phyloP scores from a whole-genome alignment of 306 rosid species.

The Cicer arietinum region DNA sequence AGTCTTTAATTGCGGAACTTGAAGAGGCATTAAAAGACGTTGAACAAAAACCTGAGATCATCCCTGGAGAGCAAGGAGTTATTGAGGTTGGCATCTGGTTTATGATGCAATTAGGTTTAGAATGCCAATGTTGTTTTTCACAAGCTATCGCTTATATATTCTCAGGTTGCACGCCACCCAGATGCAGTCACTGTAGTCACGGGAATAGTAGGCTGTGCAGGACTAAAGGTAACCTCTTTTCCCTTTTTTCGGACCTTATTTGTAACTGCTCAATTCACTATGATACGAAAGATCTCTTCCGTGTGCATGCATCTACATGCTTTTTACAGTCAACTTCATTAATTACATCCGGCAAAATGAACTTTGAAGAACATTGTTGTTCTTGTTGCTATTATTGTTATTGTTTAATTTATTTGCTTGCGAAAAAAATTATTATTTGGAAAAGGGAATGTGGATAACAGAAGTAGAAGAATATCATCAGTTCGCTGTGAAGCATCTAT shows the following conservation, averaged over 20 bases:
- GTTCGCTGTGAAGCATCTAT: neutral
- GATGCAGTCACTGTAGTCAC: slow-evolving; percentile 93
- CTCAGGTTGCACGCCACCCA: slow-evolving; percentile 97
- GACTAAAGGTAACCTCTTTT: slow-evolving; percentile 73
- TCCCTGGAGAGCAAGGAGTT: slow-evolving; percentile 96
- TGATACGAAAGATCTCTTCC: neutral
- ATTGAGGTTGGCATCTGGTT: slow-evolving; percentile 70
- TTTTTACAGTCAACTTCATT: neutral
- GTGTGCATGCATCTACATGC: too few relatives aligned
- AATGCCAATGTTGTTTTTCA: slow-evolving; percentile 27
- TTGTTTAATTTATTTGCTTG: neutral
- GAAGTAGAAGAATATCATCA: neutral
- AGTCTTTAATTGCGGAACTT: slow-evolving; percentile 82
- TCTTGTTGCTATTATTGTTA: neutral
- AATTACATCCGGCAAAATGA: neutral
- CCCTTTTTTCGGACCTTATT: slow-evolving; percentile 14
- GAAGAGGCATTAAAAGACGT: slow-evolving; percentile 83
- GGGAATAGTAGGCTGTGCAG: slow-evolving; percentile 99
- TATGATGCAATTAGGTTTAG: slow-evolving; percentile 23
- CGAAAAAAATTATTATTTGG: neutral
- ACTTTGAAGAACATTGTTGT: neutral
- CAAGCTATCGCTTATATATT: slow-evolving; percentile 42
- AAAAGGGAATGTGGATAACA: neutral
- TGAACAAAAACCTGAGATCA: slow-evolving; percentile 89
- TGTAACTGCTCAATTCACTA: slow-evolving; percentile 16